phyloP scores from a whole-genome alignment of 2,329 filamentous ascomycete species.

The Pseudophaeomoniella oleicola region DNA sequence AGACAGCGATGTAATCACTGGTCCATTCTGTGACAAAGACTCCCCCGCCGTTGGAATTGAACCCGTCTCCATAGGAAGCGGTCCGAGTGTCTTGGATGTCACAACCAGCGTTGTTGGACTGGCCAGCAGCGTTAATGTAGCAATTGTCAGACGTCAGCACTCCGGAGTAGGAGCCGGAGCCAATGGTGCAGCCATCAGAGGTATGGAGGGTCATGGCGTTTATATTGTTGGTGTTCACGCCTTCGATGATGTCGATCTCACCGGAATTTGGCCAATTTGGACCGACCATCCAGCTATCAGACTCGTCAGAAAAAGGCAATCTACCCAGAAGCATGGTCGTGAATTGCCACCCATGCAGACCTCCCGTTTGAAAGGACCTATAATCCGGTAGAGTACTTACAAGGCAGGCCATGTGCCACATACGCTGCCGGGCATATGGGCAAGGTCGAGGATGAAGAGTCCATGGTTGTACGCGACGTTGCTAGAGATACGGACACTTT shows the following conservation, averaged over 20 bases:
- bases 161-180: slow-evolving; percentile 31
- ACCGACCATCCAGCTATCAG: slow-evolving; percentile 44
- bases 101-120: slow-evolving; percentile 43
- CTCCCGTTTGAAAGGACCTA: too few species aligned
- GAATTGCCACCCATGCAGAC: too few species aligned
- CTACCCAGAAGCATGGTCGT: too few species aligned
- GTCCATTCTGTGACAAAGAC: slow-evolving; percentile 70
- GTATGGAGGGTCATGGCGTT: slow-evolving; percentile 59
- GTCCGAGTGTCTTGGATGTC: slow-evolving; percentile 36
- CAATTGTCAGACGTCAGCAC: slow-evolving; percentile 41
- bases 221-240: slow-evolving; percentile 47
- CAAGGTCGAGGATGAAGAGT: slow-evolving; percentile 56
- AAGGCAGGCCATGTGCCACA: slow-evolving; percentile 63
- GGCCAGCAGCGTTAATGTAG: slow-evolving; percentile 32
- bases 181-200: slow-evolving; percentile 41
- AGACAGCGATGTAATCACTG: slow-evolving; percentile 54
- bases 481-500: slow-evolving; percentile 59
- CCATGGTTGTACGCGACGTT: slow-evolving; percentile 49
- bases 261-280: slow-evolving; percentile 52
- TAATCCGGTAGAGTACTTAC: slow-evolving; percentile 24
- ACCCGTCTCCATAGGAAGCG: slow-evolving; percentile 49
- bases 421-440: slow-evolving; percentile 55
- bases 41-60: slow-evolving; percentile 56
- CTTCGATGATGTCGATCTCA: slow-evolving; percentile 72
- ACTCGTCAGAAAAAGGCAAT: too few species aligned